Base-by-base conservation (phyloP, 2,329 filamentous ascomycete genomes). In the Phoma sp. region DNA sequence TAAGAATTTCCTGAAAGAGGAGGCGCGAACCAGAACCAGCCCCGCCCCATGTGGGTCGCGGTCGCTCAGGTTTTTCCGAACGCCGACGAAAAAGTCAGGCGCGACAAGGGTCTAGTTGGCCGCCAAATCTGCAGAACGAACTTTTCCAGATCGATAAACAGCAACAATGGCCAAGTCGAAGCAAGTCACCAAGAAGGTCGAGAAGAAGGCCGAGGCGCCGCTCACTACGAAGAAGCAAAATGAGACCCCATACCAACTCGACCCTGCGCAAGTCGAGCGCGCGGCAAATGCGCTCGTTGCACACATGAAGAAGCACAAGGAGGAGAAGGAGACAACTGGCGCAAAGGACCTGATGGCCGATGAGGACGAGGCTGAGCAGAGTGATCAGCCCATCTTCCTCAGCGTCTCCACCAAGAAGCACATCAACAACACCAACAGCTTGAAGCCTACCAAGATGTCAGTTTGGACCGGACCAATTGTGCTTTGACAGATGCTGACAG, bases 401-500 rank as follows among this genome's bases (percentile, higher is more conserved):
- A 78, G 83, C 39, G 71, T 88, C 25, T 84, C 85, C 18, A 87
- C 86, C 32, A 88, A 88, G 76, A 85, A 86, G 74, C 84, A 87
- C 68, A 82, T 88, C 59, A 79, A 82, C 58, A 89, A 96, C 78
- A 88, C 90, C 76, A 86, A 86, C 72, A 84, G 86, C 50, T 82
- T 96, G 63, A 93, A 96, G 81, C 92, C 93, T 25, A 84, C 85
- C 74, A 96, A 93, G 78, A 90, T 97, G 72, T 73, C 32, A 48
- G 71, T 67, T 42, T 30, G 27, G 44, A 45, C 18, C 23, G 6
- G 30, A 32, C 35, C 27, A 11, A 14, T 30, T 36, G 47, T 37
- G 35, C 18, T 29, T 13, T 32, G 11, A 38, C 7, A 11, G 24
- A n/a, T 45, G 47, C 61, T 69, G 51, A 69, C 36, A 41, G 2